phyloP scores from a whole-genome alignment of 1,284 basidiomycete genomes.

The Butyriboletus appendiculatus region DNA sequence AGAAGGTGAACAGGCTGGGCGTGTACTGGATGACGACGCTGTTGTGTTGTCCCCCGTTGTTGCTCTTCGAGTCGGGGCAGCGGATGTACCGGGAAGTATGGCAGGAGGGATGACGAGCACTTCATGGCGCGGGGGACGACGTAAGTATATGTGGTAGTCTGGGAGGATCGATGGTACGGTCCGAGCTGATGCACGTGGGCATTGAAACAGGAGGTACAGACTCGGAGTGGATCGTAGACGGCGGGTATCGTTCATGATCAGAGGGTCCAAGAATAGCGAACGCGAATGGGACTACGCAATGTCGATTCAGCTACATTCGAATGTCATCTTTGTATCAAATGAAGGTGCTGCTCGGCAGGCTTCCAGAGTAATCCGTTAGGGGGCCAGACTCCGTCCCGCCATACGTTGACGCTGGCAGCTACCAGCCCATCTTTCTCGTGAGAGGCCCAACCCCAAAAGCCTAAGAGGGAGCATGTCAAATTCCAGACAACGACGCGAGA shows the following conservation, averaged over 20 bases:
- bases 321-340: too few relatives aligned
- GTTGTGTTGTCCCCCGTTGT: slow-evolving; percentile 38
- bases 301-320: too few relatives aligned
- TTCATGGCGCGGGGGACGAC: not conserved
- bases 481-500: not conserved
- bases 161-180: too few relatives aligned
- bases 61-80: slow-evolving; percentile 41
- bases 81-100: slow-evolving; percentile 14
- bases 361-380: slow-evolving; percentile 1
- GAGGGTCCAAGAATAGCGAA: too few relatives aligned
- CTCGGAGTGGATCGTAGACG: too few relatives aligned
- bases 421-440: too few relatives aligned
- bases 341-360: slow-evolving; percentile 8
- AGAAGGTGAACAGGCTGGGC: not conserved
- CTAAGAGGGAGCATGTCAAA: slow-evolving; percentile 14
- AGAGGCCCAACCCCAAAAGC: slow-evolving; percentile 22
- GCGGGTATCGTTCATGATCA: too few relatives aligned
- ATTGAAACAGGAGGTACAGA: too few relatives aligned
- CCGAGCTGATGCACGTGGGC: too few relatives aligned
- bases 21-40: slow-evolving; percentile 12
- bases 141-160: too few relatives aligned
- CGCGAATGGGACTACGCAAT: too few relatives aligned
- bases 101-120: slow-evolving; percentile 10
- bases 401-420: not conserved
- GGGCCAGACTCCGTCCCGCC: slow-evolving; percentile 15